These are phyloP conservation scores for Lasiodiplodia hormozganensis DNA, from an alignment of 2,329 filamentous ascomycete genomes.

Conservation along the genomic window DNA sequence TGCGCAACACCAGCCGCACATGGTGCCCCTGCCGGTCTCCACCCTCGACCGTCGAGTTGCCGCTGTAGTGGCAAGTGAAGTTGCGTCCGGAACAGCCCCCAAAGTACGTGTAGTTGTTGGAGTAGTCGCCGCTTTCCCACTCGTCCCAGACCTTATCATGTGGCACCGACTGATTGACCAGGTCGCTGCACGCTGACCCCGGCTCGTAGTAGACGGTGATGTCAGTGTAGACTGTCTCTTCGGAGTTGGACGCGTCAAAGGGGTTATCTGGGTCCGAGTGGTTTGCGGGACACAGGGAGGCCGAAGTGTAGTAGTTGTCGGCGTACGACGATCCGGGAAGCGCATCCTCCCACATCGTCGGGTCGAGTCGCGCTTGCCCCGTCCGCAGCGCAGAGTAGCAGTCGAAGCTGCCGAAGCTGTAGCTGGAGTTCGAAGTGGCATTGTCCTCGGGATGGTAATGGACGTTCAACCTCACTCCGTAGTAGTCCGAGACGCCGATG, in stretches of 20 bases:
- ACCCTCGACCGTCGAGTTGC: not conserved
- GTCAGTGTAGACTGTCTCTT: not conserved
- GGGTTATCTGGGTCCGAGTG: conserved; percentile 6
- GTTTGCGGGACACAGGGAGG: not conserved
- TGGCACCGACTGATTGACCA: not conserved
- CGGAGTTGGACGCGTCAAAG: not conserved
- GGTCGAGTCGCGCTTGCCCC: conserved; percentile 10
- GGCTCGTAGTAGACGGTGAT: not conserved
- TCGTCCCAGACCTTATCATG: not conserved
- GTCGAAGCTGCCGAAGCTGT: not conserved
- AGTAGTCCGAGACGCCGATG: conserved; percentile 35
- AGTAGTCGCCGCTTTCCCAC: not conserved
- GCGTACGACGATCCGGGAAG: not conserved
- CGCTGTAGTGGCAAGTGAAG: not conserved
- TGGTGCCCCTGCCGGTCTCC: not conserved
- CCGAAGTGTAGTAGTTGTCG: not conserved
- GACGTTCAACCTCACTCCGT: not conserved
- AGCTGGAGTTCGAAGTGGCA: not conserved
- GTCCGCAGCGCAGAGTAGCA: conserved; percentile 12
- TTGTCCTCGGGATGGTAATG: not conserved
- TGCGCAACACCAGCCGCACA: conserved; percentile 38
- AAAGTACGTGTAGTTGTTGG: not conserved
- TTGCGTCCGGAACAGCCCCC: not conserved
- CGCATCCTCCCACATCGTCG: not conserved
- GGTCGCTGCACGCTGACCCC: not conserved